These are phyloP conservation scores for Silene latifolia DNA, from an alignment of 148 eudicot species.

Conservation along the genomic window DNA sequence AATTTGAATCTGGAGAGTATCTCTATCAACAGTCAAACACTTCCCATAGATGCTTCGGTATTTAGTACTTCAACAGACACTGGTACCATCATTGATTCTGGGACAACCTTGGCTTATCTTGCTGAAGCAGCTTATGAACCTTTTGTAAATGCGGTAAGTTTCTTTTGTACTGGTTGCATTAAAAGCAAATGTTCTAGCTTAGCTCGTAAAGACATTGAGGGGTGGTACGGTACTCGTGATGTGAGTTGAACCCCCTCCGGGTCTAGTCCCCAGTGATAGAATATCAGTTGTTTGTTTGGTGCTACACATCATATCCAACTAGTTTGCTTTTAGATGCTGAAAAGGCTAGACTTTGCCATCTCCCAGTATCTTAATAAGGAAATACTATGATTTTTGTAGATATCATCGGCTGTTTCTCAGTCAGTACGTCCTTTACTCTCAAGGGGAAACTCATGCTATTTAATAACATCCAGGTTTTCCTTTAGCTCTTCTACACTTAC, in stretches of 20 bases:
- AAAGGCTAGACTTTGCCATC: background rate
- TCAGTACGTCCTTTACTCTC: conserved; percentile 59
- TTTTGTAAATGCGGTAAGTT: conserved; percentile 77
- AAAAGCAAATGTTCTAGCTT: background rate
- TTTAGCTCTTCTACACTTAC: conserved; percentile 7
- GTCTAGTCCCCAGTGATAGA: background rate
- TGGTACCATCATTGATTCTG: conserved; percentile 92
- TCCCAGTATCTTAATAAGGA: background rate
- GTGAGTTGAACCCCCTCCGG: background rate
- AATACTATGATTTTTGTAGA: conserved; percentile 32
- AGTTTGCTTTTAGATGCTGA: background rate
- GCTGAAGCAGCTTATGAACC: conserved; percentile 87
- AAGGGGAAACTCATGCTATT: conserved; percentile 67
- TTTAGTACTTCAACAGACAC: conserved; percentile 61
- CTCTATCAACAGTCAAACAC: conserved; percentile 64
- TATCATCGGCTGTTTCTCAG: conserved; percentile 51
- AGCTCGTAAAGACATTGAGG: background rate
- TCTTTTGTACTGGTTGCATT: background rate
- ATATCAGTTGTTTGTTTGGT: background rate
- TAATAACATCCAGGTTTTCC: conserved; percentile 66
- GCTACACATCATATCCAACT: background rate
- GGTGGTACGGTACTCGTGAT: background rate
- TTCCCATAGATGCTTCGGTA: conserved; percentile 60
- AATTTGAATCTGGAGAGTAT: conserved; percentile 81
- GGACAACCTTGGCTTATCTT: conserved; percentile 91